Evolutionary conservation across 495 filamentous ascomycete genomes (phyloP).

Genomic region (Aspergillus indologenus): DNA sequence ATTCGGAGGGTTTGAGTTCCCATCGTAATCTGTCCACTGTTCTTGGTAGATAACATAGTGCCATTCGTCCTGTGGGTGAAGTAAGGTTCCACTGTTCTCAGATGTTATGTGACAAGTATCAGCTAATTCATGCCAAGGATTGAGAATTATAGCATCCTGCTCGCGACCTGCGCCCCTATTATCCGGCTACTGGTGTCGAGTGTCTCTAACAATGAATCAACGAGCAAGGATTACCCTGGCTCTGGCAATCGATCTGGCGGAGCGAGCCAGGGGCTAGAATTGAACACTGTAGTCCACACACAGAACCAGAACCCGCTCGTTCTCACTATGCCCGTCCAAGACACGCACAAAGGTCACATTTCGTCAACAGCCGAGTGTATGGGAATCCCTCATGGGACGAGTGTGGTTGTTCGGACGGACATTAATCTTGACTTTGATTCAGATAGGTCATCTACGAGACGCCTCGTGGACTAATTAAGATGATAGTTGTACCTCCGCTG

Average conservation of each 20-base stretch:
- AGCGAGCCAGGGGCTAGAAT: constrained; percentile 1
- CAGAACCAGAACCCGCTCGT: constrained; percentile 1
- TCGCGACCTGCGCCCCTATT: constrained; percentile 19
- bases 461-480: not conserved
- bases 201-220: not conserved
- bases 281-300: not conserved
- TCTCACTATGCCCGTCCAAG: not conserved
- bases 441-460: not conserved
- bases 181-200: constrained; percentile 13
- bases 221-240: constrained; percentile 1
- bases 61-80: constrained; percentile 22
- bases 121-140: constrained; percentile 1
- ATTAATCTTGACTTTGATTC: not conserved
- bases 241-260: not conserved
- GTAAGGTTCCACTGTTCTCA: constrained; percentile 3
- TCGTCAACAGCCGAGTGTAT: not conserved
- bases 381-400: not conserved
- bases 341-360: not conserved
- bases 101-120: not conserved
- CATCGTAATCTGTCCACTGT: not conserved
- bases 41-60: constrained; percentile 17
- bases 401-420: not conserved
- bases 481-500: no score
- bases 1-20: no score
- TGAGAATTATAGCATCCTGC: constrained; percentile 20